Evolutionary conservation across 2,329 filamentous ascomycete species (phyloP).

Genomic region (Anthostomella pinea): DNA sequence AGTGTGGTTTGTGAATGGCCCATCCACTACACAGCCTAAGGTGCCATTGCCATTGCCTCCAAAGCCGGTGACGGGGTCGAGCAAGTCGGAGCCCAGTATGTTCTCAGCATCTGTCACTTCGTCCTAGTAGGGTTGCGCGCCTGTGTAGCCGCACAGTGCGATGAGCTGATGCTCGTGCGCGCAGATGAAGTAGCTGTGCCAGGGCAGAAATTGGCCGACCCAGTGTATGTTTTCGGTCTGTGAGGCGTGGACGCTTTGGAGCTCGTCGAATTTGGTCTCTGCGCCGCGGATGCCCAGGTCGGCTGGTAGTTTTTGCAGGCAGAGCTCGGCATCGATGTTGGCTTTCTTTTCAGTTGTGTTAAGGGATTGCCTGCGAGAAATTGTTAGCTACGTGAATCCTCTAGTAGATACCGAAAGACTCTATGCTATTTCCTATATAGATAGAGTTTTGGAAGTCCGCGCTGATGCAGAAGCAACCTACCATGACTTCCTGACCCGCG

Average conservation of each 20-base stretch:
- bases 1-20: constrained; percentile 32
- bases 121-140: constrained; percentile 32
- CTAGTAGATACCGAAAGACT: too few relatives aligned
- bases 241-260: constrained; percentile 28
- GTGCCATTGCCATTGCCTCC: constrained; percentile 27
- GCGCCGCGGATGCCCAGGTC: constrained; percentile 25
- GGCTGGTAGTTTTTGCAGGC: constrained; percentile 28
- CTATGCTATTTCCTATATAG: too few relatives aligned
- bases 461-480: too few relatives aligned
- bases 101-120: constrained; percentile 29
- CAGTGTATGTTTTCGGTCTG: constrained; percentile 27
- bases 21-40: constrained; percentile 30
- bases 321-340: constrained; percentile 33
- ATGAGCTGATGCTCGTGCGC: constrained; percentile 31
- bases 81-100: constrained; percentile 25
- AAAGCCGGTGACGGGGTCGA: constrained; percentile 29
- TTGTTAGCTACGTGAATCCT: too few relatives aligned
- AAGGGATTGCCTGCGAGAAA: too few relatives aligned
- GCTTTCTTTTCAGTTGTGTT: constrained; percentile 30
- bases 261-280: constrained; percentile 32
- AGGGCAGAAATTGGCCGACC: constrained; percentile 30
- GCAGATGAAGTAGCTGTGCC: constrained; percentile 32
- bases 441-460: too few relatives aligned
- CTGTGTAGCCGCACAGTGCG: constrained; percentile 27
- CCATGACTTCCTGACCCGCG: too few relatives aligned